phyloP scores from a whole-genome alignment of 306 rosid species.

The Mucuna pruriens region DNA sequence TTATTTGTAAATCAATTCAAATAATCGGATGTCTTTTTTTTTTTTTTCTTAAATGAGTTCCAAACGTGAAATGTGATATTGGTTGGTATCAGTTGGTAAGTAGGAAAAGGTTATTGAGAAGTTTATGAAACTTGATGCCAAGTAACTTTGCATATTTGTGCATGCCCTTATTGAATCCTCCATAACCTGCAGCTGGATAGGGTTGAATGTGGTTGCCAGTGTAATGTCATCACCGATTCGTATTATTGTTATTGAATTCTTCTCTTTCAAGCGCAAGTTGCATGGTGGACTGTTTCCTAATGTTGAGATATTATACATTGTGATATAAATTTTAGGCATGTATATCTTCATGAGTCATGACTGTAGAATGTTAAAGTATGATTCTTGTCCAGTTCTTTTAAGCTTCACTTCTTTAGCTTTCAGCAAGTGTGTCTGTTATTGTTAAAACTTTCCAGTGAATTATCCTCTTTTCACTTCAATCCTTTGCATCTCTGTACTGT shows the following conservation, averaged over 20 bases:
- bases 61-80: background rate
- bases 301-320: background rate
- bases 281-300: background rate
- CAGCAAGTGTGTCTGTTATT: background rate
- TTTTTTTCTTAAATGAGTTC: background rate
- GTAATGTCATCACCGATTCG: background rate
- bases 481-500: slow-evolving; percentile 11
- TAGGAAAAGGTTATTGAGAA: background rate
- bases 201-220: slow-evolving; percentile 3
- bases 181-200: slow-evolving; percentile 18
- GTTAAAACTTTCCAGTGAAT: slow-evolving; percentile 11
- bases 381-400: slow-evolving; percentile 12
- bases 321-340: slow-evolving; percentile 4
- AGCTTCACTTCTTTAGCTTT: slow-evolving; percentile 28
- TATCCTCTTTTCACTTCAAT: slow-evolving; percentile 2
- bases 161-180: background rate
- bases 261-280: background rate
- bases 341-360: background rate
- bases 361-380: slow-evolving; percentile 12
- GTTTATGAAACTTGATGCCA: background rate
- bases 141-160: background rate
- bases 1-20: background rate
- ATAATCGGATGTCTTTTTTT: background rate
- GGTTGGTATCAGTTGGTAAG: slow-evolving; percentile 1
- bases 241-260: background rate